phyloP scores from a whole-genome alignment of 2,329 filamentous ascomycete species.

The Sordariomycetes sp. region DNA sequence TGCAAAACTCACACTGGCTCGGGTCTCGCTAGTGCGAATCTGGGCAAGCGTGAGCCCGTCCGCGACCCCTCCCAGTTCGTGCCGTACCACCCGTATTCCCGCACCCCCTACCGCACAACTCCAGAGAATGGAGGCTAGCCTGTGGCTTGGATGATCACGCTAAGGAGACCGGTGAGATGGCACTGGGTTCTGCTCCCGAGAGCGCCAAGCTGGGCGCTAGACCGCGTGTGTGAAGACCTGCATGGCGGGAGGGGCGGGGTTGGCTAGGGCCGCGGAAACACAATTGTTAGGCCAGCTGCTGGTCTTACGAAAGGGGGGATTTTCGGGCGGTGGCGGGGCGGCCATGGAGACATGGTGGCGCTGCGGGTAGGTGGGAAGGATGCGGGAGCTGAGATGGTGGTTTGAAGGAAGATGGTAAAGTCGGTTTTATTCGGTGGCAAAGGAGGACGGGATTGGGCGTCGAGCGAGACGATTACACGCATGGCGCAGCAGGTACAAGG shows the following conservation, averaged over 20 bases:
- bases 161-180: neutral
- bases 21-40: too few species aligned
- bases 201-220: neutral
- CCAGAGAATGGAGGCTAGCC: neutral
- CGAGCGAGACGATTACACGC: neutral
- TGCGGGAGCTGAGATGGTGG: neutral
- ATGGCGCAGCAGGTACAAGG: neutral
- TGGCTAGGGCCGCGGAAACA: neutral
- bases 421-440: neutral
- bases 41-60: too few species aligned
- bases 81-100: too few species aligned
- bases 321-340: neutral
- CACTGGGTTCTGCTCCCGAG: neutral
- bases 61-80: too few species aligned
- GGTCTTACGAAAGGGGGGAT: too few species aligned
- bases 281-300: neutral
- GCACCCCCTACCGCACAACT: too few species aligned
- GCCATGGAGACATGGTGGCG: neutral
- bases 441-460: neutral
- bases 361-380: neutral
- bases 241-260: neutral
- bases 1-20: too few species aligned
- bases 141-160: neutral
- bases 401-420: neutral
- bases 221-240: neutral